Evolutionary conservation across 2,329 filamentous ascomycete species (phyloP), one percentile per base, ranked within the genome.

Genomic region (Cercospora sp.): DNA sequence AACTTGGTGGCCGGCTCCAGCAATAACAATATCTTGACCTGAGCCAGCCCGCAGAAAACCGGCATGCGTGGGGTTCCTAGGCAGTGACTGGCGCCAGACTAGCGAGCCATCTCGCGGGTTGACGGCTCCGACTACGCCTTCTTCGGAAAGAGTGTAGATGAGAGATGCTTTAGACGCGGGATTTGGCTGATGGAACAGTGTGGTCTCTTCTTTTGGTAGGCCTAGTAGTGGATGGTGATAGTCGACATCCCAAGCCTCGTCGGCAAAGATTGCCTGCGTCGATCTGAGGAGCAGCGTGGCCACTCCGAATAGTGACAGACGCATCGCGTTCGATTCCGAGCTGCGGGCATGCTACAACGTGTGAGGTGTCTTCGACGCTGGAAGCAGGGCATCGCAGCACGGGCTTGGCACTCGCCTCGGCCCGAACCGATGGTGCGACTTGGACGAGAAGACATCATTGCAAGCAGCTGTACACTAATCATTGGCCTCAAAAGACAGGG

Each of bases 181-280:
- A 75, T 91, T 87, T 45, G 95, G 94, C 74, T 90, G 90, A 82
- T 97, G 93, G 87, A 98, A 98, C 86, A 98, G 96, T 74, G 94
- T 97, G 69, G 92, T 91, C 71, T 92, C 88, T 78, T 88, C 84
- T 78, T 91, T 90, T 64, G 95, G 93, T 42, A 92, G 82, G 76
- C 95, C 95, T 76, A 99, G 84, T 60, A 98, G 89, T 72, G 92
- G 88, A 82, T 97, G 89, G 82, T 98, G 94, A 83, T 93, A 98
- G 82, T 99, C 95, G 79, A 96, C 88, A 75, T 92, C 87, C 82
- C 90, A 94, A 73, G 96, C 93, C 80, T 99, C 94, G 78, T 99
- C 95, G 73, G 87, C 85, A 82, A 93, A 97, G 68, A 98, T 88
- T 72, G 93, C 92, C 76, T 81, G 78, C 62, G 87, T 82, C 77